A percentile compares a stretch with the other conserved stretches of the same genome.
Conservation (phyloP, 192 early-diverging fungal genomes). For the Chytriomyces sp. region DNA sequence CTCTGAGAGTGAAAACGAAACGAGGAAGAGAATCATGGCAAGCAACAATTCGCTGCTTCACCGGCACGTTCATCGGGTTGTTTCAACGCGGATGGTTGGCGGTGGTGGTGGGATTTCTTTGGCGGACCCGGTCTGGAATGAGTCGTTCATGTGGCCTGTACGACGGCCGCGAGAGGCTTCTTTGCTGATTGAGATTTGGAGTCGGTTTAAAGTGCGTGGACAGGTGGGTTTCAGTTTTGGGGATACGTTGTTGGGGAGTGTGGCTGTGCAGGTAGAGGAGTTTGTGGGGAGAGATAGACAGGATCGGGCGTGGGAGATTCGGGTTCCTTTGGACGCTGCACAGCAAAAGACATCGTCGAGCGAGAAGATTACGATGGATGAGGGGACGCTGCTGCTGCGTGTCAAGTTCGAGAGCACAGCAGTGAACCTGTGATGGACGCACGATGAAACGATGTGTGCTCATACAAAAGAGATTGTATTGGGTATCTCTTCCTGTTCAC, state of each 20-base stretch:
- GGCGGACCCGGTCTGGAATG: conserved; percentile 8
- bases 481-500: no score
- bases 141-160: conserved; percentile 33
- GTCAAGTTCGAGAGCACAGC: conserved; percentile 31
- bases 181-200: conserved; percentile 34
- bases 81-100: background rate
- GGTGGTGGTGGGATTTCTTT: background rate
- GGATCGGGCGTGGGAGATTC: conserved; percentile 31
- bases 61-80: background rate
- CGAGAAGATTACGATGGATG: background rate
- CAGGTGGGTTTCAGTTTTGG: conserved; percentile 6
- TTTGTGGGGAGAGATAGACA: conserved; percentile 15
- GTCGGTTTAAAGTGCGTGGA: background rate
- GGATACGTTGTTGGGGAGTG: conserved; percentile 23
- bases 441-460: no score
- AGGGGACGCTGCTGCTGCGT: conserved; percentile 21
- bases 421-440: conserved; percentile 13
- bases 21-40: background rate
- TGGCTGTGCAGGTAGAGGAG: conserved; percentile 18
- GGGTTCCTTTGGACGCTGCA: background rate
- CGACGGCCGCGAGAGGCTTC: conserved; percentile 27
- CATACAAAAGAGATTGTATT: no score
- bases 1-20: background rate
- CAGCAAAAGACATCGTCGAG: background rate
- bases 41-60: background rate